A percentile compares a stretch with the other conserved stretches of the same genome.
Conservation (phyloP, 345 rosid genomes). For the Rhizophora apiculata region DNA sequence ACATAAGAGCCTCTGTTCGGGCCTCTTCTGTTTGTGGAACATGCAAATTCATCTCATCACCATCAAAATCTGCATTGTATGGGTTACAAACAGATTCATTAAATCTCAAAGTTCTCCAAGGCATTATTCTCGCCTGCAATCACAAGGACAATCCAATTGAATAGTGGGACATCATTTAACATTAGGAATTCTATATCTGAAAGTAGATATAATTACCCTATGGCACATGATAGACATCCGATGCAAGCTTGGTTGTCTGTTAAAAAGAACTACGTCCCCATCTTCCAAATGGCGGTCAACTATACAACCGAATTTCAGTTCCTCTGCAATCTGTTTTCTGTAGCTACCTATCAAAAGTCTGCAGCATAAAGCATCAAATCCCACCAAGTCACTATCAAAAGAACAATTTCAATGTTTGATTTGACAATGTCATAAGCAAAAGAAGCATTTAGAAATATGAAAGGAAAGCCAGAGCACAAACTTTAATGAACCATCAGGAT, state of each 20-base stretch:
- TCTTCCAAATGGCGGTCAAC: constrained; percentile 97
- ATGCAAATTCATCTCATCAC: constrained; percentile 99
- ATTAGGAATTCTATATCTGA: constrained; percentile 8
- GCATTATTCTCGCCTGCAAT: constrained; percentile 89
- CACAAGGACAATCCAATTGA: constrained; percentile 16
- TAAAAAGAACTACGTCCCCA: constrained; percentile 94
- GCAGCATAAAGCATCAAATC: constrained; percentile 27
- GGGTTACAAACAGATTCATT: constrained; percentile 99
- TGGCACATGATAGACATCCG: constrained; percentile 99
- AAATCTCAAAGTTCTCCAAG: constrained; percentile 97
- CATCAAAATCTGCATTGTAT: constrained; percentile 99
- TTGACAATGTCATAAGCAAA: background rate
- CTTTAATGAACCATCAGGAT: constrained; percentile 66
- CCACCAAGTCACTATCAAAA: constrained; percentile 7
- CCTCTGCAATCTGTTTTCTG: constrained; percentile 86
- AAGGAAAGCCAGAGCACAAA: constrained; percentile 12
- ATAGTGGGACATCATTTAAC: constrained; percentile 10
- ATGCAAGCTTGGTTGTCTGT: constrained; percentile 98
- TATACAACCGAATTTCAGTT: constrained; percentile 65
- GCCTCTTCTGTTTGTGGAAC: constrained; percentile 99
- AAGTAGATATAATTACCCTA: constrained; percentile 52
- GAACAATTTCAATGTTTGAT: too few relatives aligned
- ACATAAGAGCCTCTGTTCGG: constrained; percentile 87
- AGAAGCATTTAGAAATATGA: constrained; percentile 6
- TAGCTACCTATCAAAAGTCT: constrained; percentile 67